Evolutionary conservation across 768 basidiomycete species (phyloP).

Genomic region (Brasilioporus rufonigricans): DNA sequence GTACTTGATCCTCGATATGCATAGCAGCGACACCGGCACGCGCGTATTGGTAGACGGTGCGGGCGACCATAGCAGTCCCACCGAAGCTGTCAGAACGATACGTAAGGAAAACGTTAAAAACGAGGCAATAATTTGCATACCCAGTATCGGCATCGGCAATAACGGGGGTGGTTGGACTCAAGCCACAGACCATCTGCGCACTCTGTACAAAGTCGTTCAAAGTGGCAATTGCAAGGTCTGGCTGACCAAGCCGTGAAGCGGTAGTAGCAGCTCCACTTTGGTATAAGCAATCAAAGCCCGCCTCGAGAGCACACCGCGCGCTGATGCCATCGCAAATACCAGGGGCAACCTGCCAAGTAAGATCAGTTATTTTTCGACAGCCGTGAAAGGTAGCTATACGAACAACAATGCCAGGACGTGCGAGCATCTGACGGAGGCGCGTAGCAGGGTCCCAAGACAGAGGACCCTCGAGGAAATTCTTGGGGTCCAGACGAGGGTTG

Average conservation of each 20-base stretch:
- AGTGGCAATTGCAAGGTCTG: conserved; percentile 78
- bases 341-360: conserved; percentile 55
- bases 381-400: conserved; percentile 19
- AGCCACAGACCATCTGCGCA: conserved; percentile 66
- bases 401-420: conserved; percentile 74
- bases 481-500: conserved; percentile 67
- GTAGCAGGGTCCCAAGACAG: conserved; percentile 68
- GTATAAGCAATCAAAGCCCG: conserved; percentile 75
- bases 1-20: conserved; percentile 82
- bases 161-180: conserved; percentile 64
- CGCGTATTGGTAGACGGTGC: conserved; percentile 70
- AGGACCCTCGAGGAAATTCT: conserved; percentile 66
- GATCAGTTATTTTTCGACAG: not conserved
- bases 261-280: conserved; percentile 83
- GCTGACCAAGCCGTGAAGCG: conserved; percentile 72
- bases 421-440: conserved; percentile 66
- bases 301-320: conserved; percentile 75
- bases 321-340: conserved; percentile 81
- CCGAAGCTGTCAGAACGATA: conserved; percentile 47
- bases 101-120: conserved; percentile 5
- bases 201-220: conserved; percentile 73
- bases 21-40: conserved; percentile 69
- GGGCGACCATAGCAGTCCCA: conserved; percentile 71
- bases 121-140: conserved; percentile 30
- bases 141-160: conserved; percentile 83